phyloP scores from a whole-genome alignment of 768 basidiomycete species.

The Boletales sp. region DNA sequence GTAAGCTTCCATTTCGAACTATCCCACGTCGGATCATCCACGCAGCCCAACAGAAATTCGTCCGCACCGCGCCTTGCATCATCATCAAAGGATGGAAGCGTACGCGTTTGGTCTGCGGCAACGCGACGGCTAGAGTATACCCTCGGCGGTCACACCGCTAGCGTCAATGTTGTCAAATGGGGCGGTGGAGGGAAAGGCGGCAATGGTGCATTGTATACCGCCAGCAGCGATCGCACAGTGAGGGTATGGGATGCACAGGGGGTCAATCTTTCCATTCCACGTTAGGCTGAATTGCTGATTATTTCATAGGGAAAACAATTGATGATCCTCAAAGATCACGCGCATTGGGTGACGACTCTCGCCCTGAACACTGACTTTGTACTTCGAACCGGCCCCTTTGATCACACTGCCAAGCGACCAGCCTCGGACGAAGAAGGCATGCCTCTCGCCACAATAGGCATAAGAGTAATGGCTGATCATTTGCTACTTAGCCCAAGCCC shows the following conservation, averaged over 20 bases:
- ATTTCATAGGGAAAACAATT: slow-evolving; percentile 71
- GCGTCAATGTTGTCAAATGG: slow-evolving; percentile 95
- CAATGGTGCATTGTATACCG: slow-evolving; percentile 85
- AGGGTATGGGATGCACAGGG: slow-evolving; percentile 89
- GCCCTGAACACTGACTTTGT: slow-evolving; percentile 95
- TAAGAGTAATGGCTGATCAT: not conserved
- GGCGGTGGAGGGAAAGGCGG: slow-evolving; percentile 73
- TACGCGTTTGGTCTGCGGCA: slow-evolving; percentile 86
- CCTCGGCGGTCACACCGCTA: slow-evolving; percentile 90
- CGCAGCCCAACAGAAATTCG: slow-evolving; percentile 54
- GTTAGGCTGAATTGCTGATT: slow-evolving; percentile 2
- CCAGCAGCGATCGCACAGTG: slow-evolving; percentile 90
- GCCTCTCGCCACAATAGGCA: slow-evolving; percentile 5
- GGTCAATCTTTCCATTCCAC: slow-evolving; percentile 38
- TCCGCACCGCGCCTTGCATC: slow-evolving; percentile 83
- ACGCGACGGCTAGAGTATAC: slow-evolving; percentile 75
- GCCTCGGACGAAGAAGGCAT: slow-evolving; percentile 79
- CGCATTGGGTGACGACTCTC: slow-evolving; percentile 98
- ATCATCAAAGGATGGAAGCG: slow-evolving; percentile 93
- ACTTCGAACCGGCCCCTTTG: slow-evolving; percentile 91
- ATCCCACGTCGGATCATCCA: not conserved
- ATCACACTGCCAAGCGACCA: slow-evolving; percentile 79
- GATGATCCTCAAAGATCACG: slow-evolving; percentile 88
- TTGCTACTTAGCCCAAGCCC: slow-evolving; percentile 56
- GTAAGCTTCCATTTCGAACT: slow-evolving; percentile 39